Base-by-base conservation (phyloP, 108 stramenopile genomes). In the Cylindrotheca fusiformis region DNA sequence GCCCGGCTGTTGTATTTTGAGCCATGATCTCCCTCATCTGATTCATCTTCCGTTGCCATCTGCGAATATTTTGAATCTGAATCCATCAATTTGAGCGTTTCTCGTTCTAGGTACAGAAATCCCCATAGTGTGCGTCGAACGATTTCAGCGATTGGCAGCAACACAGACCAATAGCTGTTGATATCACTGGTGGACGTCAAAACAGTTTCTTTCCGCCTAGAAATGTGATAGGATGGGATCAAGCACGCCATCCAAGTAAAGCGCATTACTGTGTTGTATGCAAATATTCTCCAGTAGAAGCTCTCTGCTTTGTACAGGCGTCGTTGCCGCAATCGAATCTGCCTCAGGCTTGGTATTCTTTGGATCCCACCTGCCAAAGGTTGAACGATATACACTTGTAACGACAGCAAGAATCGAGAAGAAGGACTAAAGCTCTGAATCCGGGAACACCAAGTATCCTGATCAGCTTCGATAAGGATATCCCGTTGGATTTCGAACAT, bases 171-270 rank as follows among this genome's bases (percentile, higher is more conserved):
- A 62, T 85, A 88, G 52, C 73, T 84, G 44, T 84, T 69, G 29
- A 82, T 72, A 29, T 81, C 77, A 36, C 80, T 77, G 6, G 74
- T 79, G 63, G 86, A 83, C 23, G 89, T 90, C 27, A 74, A 62
- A 21, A 85, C 79, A 0, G 76, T 74, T 12, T 79, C 65, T 25
- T 75, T 78, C 59, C 80, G 74, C 46, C 66, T 30, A 4, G 82
- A 77, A 3, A 90, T 74, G 25, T 84, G 82, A 64, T 88, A 91
- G 1, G 93, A 80, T 5, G 93, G 93, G 41, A 91, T 87, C 44
- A 87, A 90, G 28, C 84, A 82, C 21, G 81, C 59, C 93, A 91
- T 94, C 93, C 93, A 94, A 19, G 82, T 72, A 61, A 87, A 91
- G 52, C 93, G 49, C 23, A 85, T 64, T 26, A 75, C 17, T 0